Evolutionary conservation across 2,329 filamentous ascomycete species (phyloP), one percentile per base, ranked within the genome.

Genomic region (Microsporum canis): DNA sequence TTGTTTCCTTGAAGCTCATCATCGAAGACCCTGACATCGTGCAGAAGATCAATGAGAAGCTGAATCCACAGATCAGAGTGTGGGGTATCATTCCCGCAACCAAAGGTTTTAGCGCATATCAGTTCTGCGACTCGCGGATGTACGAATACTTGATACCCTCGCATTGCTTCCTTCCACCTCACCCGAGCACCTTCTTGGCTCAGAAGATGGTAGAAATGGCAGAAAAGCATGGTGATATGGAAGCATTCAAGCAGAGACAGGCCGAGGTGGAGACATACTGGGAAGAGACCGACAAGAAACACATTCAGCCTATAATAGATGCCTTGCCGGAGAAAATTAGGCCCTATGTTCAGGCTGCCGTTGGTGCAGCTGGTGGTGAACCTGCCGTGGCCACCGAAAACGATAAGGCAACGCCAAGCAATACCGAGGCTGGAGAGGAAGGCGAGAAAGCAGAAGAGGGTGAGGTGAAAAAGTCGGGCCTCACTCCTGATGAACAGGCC

Each of bases 71-170:
- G 77, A 99, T 99, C 65, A 85, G 94, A 58, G 83, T 99, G 2
- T 99, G 94, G 94, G 94, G 90, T 2, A 90, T 96, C 64, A 85
- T 95, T 73, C 81, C 90, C 58, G 95, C 92, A 0, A 92, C 87
- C 71, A 92, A 91, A 66, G 84, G 85, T 66, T 99, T 97, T 79
- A 96, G 89, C 74, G 92, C 89, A 75, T 99, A 99, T 75, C 88
- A 95, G 71, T 83, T 89, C 61, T 96, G 92, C 75, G 94, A 99
- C 75, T 96, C 91, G 31, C 82, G 94, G 67, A 95, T 91, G 81
- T 99, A 99, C 76, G 94, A 99, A 77, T 99, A 99, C 71, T 79
- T 99, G 59, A 89, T 99, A 73, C 94, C 94, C 1, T 94, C 88
- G 47, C 91, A 97, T 75, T 90, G 88, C 61, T 88, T 99, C 67